These are phyloP conservation scores for Podaxis sp. DNA, from an alignment of 768 basidiomycete genomes.

Conservation along the genomic window DNA sequence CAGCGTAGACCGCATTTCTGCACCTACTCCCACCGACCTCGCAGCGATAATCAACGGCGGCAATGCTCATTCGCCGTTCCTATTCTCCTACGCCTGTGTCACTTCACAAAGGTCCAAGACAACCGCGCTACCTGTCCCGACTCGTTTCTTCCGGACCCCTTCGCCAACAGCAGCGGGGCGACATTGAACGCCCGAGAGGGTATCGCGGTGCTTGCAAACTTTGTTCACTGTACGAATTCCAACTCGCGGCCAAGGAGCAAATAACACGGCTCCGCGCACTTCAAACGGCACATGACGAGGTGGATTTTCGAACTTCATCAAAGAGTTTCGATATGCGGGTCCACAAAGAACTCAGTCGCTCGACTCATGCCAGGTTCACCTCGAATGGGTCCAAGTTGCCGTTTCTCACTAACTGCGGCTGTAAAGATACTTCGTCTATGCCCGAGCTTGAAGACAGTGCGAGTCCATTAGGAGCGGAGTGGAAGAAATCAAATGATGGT, in stretches of 20 bases:
- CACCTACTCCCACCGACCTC: background rate
- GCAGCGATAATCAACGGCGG: background rate
- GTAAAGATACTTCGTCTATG: background rate
- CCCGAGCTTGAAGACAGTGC: background rate
- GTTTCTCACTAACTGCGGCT: background rate
- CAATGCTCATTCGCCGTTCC: background rate
- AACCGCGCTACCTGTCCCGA: background rate
- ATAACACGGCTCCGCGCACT: constrained; percentile 18
- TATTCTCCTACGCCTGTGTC: background rate
- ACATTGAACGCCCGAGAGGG: constrained; percentile 11
- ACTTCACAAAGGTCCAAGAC: background rate
- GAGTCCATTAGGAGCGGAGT: background rate
- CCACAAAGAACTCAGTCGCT: background rate
- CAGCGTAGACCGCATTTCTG: too few relatives aligned
- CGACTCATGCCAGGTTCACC: too few relatives aligned
- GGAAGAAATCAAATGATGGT: background rate
- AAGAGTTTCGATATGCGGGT: background rate
- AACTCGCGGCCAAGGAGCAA: constrained; percentile 16
- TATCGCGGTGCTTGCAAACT: constrained; percentile 17
- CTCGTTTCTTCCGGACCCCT: background rate
- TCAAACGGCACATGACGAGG: constrained; percentile 17
- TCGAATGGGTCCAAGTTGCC: background rate
- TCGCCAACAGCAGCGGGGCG: constrained; percentile 13
- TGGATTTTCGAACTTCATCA: background rate
- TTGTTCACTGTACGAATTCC: constrained; percentile 8